Evolutionary conservation across 805 yeast species (phyloP).

Genomic region (Lachancea mirantina): DNA sequence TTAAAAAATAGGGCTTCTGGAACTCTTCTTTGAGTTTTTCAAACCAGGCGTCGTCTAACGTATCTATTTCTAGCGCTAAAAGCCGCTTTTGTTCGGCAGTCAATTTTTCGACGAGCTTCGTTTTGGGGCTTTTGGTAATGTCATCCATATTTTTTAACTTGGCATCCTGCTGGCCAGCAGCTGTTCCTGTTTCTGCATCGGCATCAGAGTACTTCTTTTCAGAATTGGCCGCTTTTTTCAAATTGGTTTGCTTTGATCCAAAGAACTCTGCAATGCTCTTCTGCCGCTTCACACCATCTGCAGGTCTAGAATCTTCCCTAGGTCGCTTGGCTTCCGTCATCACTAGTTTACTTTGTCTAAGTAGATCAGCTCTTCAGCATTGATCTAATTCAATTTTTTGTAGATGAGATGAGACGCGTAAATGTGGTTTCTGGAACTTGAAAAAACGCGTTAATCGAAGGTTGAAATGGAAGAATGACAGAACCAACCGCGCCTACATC

Average conservation of each 20-base stretch:
- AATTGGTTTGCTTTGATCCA: constrained; percentile 1
- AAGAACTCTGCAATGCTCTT: constrained; percentile 7
- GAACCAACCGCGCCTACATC: no score
- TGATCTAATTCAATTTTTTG: no score
- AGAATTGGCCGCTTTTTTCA: neutral
- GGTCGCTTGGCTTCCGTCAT: constrained; percentile 7
- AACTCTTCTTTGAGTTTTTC: constrained; percentile 59
- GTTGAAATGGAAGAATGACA: no score
- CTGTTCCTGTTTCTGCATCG: neutral
- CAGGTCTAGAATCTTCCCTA: constrained; percentile 1
- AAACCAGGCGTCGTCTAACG: constrained; percentile 77
- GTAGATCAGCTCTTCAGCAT: no score
- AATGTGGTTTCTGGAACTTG: no score
- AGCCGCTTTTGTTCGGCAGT: constrained; percentile 27
- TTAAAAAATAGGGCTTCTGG: constrained; percentile 76
- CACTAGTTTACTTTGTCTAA: no score
- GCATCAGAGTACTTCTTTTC: neutral
- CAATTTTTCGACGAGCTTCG: constrained; percentile 10
- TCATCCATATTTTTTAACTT: neutral
- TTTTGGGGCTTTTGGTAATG: constrained; percentile 4
- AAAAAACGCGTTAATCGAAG: no score
- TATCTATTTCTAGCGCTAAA: constrained; percentile 57
- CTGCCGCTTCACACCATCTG: constrained; percentile 5
- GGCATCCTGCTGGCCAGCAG: neutral
- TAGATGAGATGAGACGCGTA: no score